Conservation (phyloP, 2,329 filamentous ascomycete species). For the Ascochyta fabae region DNA sequence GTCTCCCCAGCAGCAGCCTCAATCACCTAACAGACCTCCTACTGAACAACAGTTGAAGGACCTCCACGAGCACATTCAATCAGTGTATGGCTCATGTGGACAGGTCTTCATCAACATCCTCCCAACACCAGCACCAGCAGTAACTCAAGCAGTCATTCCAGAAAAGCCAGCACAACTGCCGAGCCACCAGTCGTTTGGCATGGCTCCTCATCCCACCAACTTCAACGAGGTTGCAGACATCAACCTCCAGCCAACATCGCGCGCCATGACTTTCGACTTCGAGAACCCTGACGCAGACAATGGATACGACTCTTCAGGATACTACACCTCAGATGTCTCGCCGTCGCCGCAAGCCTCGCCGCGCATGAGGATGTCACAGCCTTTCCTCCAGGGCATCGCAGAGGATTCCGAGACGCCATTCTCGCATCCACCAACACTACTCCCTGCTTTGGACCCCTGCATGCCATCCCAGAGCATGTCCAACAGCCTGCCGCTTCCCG, state of each 20-base stretch:
- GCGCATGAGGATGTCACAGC: slow-evolving; percentile 41
- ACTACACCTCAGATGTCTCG: slow-evolving; percentile 59
- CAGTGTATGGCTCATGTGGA: slow-evolving; percentile 51
- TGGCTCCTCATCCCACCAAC: slow-evolving; percentile 63
- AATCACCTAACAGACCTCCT: slow-evolving; percentile 42
- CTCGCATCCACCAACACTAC: slow-evolving; percentile 37
- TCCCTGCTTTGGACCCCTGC: slow-evolving; percentile 32
- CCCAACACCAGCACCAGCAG: slow-evolving; percentile 61
- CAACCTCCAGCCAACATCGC: slow-evolving; percentile 51
- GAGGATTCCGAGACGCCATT: slow-evolving; percentile 43
- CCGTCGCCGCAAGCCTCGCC: slow-evolving; percentile 51
- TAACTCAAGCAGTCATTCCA: slow-evolving; percentile 57
- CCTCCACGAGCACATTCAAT: slow-evolving; percentile 53
- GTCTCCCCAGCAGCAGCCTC: slow-evolving; percentile 44
- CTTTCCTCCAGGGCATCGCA: slow-evolving; percentile 45
- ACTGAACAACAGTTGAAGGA: slow-evolving; percentile 52
- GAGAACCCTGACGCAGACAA: slow-evolving; percentile 52
- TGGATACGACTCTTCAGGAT: slow-evolving; percentile 57
- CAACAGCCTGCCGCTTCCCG: slow-evolving; percentile 21
- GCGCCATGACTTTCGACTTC: slow-evolving; percentile 49
- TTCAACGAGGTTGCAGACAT: slow-evolving; percentile 62
- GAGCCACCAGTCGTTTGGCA: slow-evolving; percentile 56
- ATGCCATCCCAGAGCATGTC: slow-evolving; percentile 27
- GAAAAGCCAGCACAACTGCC: slow-evolving; percentile 50
- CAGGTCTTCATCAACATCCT: slow-evolving; percentile 56